Conservation (phyloP, 306 rosid genomes). For the Abrus precatorius region DNA sequence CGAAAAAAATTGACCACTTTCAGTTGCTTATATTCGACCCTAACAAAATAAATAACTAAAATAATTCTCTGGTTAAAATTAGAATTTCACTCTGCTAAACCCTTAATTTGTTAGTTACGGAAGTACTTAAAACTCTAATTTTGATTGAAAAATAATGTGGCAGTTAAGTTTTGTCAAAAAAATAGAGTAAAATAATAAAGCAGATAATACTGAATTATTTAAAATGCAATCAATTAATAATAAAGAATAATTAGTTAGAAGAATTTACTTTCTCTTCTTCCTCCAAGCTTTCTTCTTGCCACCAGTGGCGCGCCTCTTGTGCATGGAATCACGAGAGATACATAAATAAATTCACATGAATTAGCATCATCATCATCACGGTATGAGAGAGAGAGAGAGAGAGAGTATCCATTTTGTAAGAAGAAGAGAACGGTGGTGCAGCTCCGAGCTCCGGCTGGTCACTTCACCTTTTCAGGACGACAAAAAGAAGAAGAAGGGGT, state of each 20-base stretch:
- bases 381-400: neutral
- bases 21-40: too few species aligned
- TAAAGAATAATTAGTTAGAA: neutral
- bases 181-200: neutral
- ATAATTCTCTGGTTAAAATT: neutral
- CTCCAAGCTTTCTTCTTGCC: slow-evolving; percentile 83
- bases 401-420: slow-evolving; percentile 38
- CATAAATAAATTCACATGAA: slow-evolving; percentile 42
- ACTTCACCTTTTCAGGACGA: neutral
- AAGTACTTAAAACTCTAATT: neutral
- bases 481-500: neutral
- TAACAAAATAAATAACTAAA: too few species aligned
- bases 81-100: neutral
- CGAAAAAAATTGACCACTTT: too few species aligned
- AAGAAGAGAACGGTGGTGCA: neutral
- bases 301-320: slow-evolving; percentile 77
- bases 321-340: slow-evolving; percentile 80
- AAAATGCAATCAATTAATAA: neutral
- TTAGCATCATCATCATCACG: neutral
- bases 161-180: too few species aligned
- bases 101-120: neutral
- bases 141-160: neutral
- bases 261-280: slow-evolving; percentile 69
- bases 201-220: neutral
- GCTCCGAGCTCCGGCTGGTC: neutral